Percentiles rank a stretch among this genome's conserved stretches.
Evolutionary conservation across 1,284 basidiomycete species (phyloP).

Genomic region (Ustilago nuda): DNA sequence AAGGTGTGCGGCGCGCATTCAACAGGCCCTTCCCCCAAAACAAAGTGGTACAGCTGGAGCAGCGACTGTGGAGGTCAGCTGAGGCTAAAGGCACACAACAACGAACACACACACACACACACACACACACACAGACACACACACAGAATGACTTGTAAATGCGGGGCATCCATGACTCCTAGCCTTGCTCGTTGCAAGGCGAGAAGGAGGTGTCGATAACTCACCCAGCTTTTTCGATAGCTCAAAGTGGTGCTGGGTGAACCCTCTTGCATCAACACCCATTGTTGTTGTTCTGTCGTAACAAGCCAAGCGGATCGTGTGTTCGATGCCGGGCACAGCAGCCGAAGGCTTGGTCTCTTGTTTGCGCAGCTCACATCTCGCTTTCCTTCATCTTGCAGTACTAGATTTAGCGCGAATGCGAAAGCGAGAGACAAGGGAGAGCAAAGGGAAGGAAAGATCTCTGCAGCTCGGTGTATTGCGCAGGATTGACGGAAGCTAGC

Average conservation of each 20-base stretch:
- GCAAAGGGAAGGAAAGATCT: neutral
- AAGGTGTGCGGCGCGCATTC: no score
- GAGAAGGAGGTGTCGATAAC: neutral
- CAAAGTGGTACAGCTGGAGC: no score
- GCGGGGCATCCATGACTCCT: slow-evolving; percentile 3
- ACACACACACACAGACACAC: no score
- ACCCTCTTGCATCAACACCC: neutral
- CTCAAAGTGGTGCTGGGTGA: slow-evolving; percentile 3
- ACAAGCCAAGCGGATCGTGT: slow-evolving; percentile 4
- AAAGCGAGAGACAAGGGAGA: neutral
- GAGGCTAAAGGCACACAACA: no score
- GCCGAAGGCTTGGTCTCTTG: neutral
- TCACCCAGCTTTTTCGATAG: neutral
- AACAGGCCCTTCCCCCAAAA: no score
- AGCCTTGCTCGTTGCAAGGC: neutral
- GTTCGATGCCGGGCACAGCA: slow-evolving; percentile 8
- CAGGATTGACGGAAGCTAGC: neutral
- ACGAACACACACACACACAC: no score
- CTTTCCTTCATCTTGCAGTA: neutral
- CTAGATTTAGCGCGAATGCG: neutral
- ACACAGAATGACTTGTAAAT: neutral
- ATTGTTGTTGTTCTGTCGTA: neutral
- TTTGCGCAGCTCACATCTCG: neutral
- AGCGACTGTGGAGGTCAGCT: slow-evolving; percentile 4
- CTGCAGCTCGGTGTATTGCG: slow-evolving; percentile 1